phyloP scores from a whole-genome alignment of 257 asterid species.

The Ophiorrhiza pumila region DNA sequence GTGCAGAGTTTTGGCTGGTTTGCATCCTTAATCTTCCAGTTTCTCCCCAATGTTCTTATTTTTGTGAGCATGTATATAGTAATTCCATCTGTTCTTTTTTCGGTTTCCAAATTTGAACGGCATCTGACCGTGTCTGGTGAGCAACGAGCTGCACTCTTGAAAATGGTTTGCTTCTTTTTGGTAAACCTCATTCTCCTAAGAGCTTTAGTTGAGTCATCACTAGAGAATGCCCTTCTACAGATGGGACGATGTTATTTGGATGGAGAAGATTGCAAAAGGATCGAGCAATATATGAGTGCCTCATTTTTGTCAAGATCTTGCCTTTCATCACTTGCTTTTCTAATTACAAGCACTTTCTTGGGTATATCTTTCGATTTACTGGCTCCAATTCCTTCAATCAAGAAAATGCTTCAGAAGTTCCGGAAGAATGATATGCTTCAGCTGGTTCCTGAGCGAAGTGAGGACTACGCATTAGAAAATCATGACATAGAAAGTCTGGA shows the following conservation, averaged over 20 bases:
- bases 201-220: conserved; percentile 86
- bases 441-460: conserved; percentile 81
- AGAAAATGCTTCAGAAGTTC: conserved; percentile 75
- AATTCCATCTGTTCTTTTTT: conserved; percentile 87
- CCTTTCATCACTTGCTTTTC: conserved; percentile 85
- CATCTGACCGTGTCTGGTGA: conserved; percentile 97
- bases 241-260: conserved; percentile 98
- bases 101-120: conserved; percentile 84
- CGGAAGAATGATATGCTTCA: conserved; percentile 94
- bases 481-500: conserved; percentile 56
- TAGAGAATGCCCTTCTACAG: conserved; percentile 70
- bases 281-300: conserved; percentile 73
- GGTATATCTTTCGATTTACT: conserved; percentile 90
- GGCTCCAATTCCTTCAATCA: conserved; percentile 99
- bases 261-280: conserved; percentile 94
- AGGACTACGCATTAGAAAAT: conserved; percentile 67
- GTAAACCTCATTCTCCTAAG: conserved; percentile 91
- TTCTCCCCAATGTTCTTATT: conserved; percentile 88
- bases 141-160: conserved; percentile 84
- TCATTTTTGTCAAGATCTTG: conserved; percentile 89
- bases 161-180: conserved; percentile 94
- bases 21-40: conserved; percentile 79
- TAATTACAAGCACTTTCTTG: conserved; percentile 85
- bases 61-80: conserved; percentile 93
- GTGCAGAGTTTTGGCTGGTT: conserved; percentile 95